Base-by-base conservation (phyloP, 2,329 filamentous ascomycete species). In the Parascedosporium putredinis region DNA sequence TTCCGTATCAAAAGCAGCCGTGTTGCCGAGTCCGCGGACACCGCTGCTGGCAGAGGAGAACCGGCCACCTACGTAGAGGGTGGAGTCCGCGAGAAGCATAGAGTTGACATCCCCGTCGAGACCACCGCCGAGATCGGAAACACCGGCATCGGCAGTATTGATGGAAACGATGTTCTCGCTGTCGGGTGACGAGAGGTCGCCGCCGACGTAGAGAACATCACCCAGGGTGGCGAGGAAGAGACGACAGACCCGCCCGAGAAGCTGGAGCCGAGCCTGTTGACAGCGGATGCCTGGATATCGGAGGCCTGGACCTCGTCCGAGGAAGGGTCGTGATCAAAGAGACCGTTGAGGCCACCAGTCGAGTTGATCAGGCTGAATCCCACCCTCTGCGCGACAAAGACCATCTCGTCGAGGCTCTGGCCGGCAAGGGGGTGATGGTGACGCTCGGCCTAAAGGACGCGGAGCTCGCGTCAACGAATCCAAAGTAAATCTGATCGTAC, bases 401-500 rank as follows among this genome's bases (percentile, higher is more conserved):
- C 86, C 61, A 93, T 71, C 50, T 77, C 67, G 5, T 73, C 67
- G 29, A 81, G 67, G 10, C 67, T 67, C 64, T 89, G 85, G 34
- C 78, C 81, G 27, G 75, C 63, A 20, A 80, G 70, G 4, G 91
- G 86, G 80, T 76, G 42, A 98, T 69, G 0, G 86, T 95, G 48
- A 98, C 81, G 4, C 79, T 79, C 12, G 91, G 88, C 38, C 82
- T 82, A 72, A 96, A 96, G 18, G 76, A 77, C 54, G 70, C 71
- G 8, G 79, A 83, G 49, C 78, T 81, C 49, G 83, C 82, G 61
- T 97, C 88, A 49, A 98, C 81, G 56, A 81, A 81, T 44, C 90
- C 93, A 56, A 84, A 85, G 67, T 89, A 95, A 52, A 98, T 82
- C 57, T 87, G 83, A 62, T 98, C 93, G 61, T 95, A 97, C 66